A percentile compares a stretch with the other conserved stretches of the same genome.
Conservation (phyloP, 768 basidiomycete genomes). For the Tylopilus plumbeoviolaceoides region DNA sequence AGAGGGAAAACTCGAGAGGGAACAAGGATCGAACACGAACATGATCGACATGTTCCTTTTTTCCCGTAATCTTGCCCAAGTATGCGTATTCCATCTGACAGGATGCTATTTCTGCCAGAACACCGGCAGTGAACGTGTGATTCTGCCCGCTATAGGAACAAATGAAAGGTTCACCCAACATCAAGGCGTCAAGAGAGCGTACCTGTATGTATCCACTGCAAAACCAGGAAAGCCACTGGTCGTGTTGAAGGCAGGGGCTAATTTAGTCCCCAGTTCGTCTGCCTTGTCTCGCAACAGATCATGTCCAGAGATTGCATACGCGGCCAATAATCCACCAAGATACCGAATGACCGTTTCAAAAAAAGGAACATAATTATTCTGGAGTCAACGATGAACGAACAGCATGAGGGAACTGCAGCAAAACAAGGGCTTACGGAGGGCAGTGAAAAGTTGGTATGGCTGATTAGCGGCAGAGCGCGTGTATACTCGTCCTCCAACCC, state of each 20-base stretch:
- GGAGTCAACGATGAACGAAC: not conserved
- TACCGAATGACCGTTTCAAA: conserved; percentile 89
- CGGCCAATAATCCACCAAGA: conserved; percentile 81
- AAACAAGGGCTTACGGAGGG: conserved; percentile 32
- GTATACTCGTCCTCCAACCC: conserved; percentile 66
- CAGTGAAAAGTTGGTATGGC: conserved; percentile 45
- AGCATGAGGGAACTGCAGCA: no score
- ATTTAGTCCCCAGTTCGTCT: conserved; percentile 64
- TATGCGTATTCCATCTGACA: conserved; percentile 85
- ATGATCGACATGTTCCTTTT: conserved; percentile 54
- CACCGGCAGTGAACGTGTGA: conserved; percentile 22
- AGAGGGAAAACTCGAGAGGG: not conserved
- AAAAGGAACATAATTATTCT: conserved; percentile 45
- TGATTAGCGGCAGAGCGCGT: conserved; percentile 53
- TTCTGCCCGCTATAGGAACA: not conserved
- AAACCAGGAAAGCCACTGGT: conserved; percentile 66
- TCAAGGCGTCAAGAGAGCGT: conserved; percentile 8
- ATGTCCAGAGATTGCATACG: conserved; percentile 71
- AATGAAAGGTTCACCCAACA: not conserved
- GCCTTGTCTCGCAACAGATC: conserved; percentile 62
- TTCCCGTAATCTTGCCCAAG: conserved; percentile 73
- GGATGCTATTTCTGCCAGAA: conserved; percentile 75
- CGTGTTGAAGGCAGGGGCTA: conserved; percentile 72
- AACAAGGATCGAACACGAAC: conserved; percentile 33
- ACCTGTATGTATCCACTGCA: conserved; percentile 64